Conservation (phyloP, 2,329 filamentous ascomycete genomes). For the Pezicula radicicola region DNA sequence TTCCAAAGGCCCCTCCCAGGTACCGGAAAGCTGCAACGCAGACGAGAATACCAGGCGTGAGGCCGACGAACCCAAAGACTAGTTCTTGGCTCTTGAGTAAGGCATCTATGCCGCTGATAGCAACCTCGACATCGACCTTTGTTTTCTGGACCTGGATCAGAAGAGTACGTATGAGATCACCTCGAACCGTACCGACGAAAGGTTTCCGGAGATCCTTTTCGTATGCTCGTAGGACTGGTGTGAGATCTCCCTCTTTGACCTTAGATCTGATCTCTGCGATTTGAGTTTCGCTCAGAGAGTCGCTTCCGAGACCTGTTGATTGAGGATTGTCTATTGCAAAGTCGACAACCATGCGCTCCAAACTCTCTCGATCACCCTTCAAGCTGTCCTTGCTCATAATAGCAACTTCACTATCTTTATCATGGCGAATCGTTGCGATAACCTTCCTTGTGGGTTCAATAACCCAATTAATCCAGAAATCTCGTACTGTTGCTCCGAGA, state of each 20-base stretch:
- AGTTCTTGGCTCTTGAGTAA: slow-evolving; percentile 94
- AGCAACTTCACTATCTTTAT: slow-evolving; percentile 88
- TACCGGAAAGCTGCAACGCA: slow-evolving; percentile 73
- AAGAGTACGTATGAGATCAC: slow-evolving; percentile 84
- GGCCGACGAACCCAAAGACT: slow-evolving; percentile 93
- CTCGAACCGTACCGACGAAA: slow-evolving; percentile 76
- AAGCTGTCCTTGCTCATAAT: slow-evolving; percentile 95
- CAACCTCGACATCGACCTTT: slow-evolving; percentile 95
- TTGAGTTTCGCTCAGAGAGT: slow-evolving; percentile 62
- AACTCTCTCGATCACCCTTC: slow-evolving; percentile 81
- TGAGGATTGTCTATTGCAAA: slow-evolving; percentile 83
- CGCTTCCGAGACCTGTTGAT: slow-evolving; percentile 43
- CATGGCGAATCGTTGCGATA: slow-evolving; percentile 88
- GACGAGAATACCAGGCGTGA: slow-evolving; percentile 91
- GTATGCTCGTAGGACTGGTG: slow-evolving; percentile 85
- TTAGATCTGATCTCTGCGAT: slow-evolving; percentile 72
- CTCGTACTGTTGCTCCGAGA: slow-evolving; percentile 72
- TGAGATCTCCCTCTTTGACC: slow-evolving; percentile 89
- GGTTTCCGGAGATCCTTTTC: slow-evolving; percentile 84
- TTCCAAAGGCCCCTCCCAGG: slow-evolving; percentile 66
- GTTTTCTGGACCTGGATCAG: slow-evolving; percentile 98
- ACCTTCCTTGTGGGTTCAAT: slow-evolving; percentile 80
- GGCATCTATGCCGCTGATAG: slow-evolving; percentile 92
- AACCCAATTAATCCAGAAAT: slow-evolving; percentile 98
- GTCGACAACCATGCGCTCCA: slow-evolving; percentile 97